Base-by-base conservation (phyloP, 352 stramenopile genomes). In the Pilasporangium apinafurcum region DNA sequence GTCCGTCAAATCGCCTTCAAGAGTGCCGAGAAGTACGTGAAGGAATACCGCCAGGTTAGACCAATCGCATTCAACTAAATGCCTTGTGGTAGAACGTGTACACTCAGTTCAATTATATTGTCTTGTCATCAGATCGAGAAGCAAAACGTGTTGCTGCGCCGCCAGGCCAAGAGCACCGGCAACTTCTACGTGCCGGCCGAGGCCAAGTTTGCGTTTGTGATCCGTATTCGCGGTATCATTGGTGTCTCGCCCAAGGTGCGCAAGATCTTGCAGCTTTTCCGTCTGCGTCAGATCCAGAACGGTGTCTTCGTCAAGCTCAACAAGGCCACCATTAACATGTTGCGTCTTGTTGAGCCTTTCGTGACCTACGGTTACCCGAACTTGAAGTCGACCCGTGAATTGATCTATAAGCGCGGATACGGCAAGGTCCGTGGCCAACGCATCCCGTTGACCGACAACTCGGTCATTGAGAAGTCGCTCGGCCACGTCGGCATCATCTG, bases 331-430 rank as follows among this genome's bases (percentile, higher is more conserved):
- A 96, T 99, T 65, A 98, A 99, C 68, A 99, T 99, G 96, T 89
- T 99, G 48, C 92, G 95, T 62, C 84, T 98, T 21, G 96, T 99
- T 13, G 96, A 99, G 70, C 96, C 96, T 9, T 99, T 98, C 70
- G 92, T 98, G 37, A 97, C 95, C 20, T 99, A 99, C 74, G 97
- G 97, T 34, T 96, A 97, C 76, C 97, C 97, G 24, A 97, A 96
- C 60, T 86, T 98, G n/a, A 97, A 98, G 66, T 96, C 95, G 46
- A 92, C 98, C 36, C 81, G 96, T 50, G 94, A 98, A 77, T 79
- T 99, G 18, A 96, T 99, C 64, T 99, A 98, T 90, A 99, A 99
- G 95, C 90, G 97, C 69, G 97, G 97, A 61, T 99, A 98, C 66
- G 97, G 94, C 65, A 99, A 99, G 89, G 80, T 99, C 44, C 86